A percentile compares a stretch with the other conserved stretches of the same genome.
Conservation (phyloP, 805 yeast genomes). For the Torulaspora maleeae region DNA sequence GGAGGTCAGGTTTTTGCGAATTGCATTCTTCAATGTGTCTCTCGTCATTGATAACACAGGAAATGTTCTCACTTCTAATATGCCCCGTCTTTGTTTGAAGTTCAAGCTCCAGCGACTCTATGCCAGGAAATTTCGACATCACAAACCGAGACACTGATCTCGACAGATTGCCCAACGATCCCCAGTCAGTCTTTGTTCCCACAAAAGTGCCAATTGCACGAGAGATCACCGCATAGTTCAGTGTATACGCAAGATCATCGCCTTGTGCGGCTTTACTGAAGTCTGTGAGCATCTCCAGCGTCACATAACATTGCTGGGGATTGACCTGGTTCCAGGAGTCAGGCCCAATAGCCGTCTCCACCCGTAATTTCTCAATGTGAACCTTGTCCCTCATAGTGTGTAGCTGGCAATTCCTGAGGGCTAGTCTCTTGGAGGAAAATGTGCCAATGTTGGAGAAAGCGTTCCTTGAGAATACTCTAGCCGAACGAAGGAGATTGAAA, state of each 20-base stretch:
- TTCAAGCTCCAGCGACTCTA: constrained; percentile 18
- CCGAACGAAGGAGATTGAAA: not conserved
- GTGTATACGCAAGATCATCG: constrained; percentile 76
- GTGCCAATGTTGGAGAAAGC: constrained; percentile 2
- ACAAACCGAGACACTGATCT: constrained; percentile 44
- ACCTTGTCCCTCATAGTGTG: constrained; percentile 27
- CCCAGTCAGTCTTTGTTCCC: constrained; percentile 36
- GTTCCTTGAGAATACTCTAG: not conserved
- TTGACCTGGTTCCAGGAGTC: constrained; percentile 70
- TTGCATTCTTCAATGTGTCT: not conserved
- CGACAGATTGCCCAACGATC: constrained; percentile 40
- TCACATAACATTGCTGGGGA: constrained; percentile 60
- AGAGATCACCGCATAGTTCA: constrained; percentile 84
- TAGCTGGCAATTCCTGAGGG: not conserved
- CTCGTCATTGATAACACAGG: constrained; percentile 11
- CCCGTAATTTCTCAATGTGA: constrained; percentile 51
- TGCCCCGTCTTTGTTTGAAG: constrained; percentile 27
- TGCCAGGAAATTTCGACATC: constrained; percentile 33
- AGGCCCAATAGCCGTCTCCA: constrained; percentile 61
- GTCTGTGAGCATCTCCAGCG: constrained; percentile 58
- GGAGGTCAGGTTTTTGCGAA: constrained; percentile 12
- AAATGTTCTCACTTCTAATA: constrained; percentile 33
- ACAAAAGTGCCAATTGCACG: constrained; percentile 55
- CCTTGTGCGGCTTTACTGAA: constrained; percentile 69
- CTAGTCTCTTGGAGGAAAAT: not conserved